Base-by-base conservation (phyloP, 768 basidiomycete genomes). In the Agaricus bisporus region DNA sequence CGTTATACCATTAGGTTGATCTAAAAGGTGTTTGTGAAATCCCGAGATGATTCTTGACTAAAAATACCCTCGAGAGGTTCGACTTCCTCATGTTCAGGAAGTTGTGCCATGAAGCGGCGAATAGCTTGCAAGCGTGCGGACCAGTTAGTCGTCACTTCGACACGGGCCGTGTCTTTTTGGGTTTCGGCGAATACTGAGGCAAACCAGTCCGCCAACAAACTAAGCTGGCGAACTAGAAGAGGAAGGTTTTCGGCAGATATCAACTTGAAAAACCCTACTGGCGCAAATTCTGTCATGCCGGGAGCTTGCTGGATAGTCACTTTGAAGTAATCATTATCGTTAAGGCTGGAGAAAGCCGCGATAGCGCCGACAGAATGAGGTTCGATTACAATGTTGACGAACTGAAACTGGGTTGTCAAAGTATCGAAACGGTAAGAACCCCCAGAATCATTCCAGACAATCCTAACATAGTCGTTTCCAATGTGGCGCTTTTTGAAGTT, bases 381-480 rank as follows among this genome's bases (percentile, higher is more conserved):
- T 63, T 97, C 91, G 65, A 99, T 86, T 63, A 99, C 86, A 63
- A 99, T 91, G 71, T 98, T 98, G 63, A 98, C 83, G 64, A 95
- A 98, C 65, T 98, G 95, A 76, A 95, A 99, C 63, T 91, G 85
- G 8, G 95, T 95, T 20, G 79, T 72, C 51, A 99, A 78, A 6
- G 95, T 98, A 70, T 97, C 91, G 65, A 98, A 97, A 48, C 73
- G 79, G 69, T 97, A 98, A 3, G 86, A 82, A 22, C 70, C 61
- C n/a, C 95, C 95, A 10, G 92, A 92, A 64, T 98, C 95, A 70
- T 99, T 99, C 90, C 92, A 99, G 57, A 99, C 80, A 67, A 99
- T 93, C 53, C 93, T 86, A 60, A 98, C 90, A 55, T 81, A 91
- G 71, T 98, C 95, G 68, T 99, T 99, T 35, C 97, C 97, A 51